Evolutionary conservation across 169 alveolate species (phyloP), one percentile per base, ranked within the genome.

Genomic region (Cryptosporidium ryanae): DNA sequence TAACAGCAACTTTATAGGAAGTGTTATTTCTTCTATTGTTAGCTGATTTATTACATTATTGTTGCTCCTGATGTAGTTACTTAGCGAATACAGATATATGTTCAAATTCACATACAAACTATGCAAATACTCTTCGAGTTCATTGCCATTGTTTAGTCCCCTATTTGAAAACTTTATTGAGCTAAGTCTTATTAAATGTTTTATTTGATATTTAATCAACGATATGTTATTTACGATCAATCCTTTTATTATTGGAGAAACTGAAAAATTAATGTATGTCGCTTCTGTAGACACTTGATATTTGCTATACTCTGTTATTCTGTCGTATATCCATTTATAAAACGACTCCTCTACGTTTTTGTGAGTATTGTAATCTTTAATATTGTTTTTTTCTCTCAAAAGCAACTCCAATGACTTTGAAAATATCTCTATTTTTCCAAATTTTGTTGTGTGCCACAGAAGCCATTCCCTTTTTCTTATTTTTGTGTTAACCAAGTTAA

Each of bases 381-480:
- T 68, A 32, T 15, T 52, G 13, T 25, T 44, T 7, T 29, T 68
- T 15, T 32, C 57, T 17, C 34, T 50, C 15, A 68, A 50, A n/a
- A 68, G 66, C 25, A 31, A 61, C 17, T 21, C 27, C 55, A 68
- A 21, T 27, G 83, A 68, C 50, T 68, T 21, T 52, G 67, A 68
- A 21, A 68, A 68, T 50, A 31, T 10, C 3, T 34, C 66, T 7
- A 50, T 52, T 17, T 68, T 50, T 6, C 32, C 54, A 25, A 68
- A 68, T 50, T 68, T 32, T 18, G 49, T 25, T 68, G 83, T 50
- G 34, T 68, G 83, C 83, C 83, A 68, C 6, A 55, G n/a, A 3
- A 68, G 13, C 83, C 83, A 68, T 54, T 68, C 83, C 34, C 66
- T 68, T 27, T 54, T 55, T 27, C 83, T 68, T 27, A 68, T 54